Base-by-base conservation (phyloP, 2,329 filamentous ascomycete species). In the Paraphoma chrysanthemicola region DNA sequence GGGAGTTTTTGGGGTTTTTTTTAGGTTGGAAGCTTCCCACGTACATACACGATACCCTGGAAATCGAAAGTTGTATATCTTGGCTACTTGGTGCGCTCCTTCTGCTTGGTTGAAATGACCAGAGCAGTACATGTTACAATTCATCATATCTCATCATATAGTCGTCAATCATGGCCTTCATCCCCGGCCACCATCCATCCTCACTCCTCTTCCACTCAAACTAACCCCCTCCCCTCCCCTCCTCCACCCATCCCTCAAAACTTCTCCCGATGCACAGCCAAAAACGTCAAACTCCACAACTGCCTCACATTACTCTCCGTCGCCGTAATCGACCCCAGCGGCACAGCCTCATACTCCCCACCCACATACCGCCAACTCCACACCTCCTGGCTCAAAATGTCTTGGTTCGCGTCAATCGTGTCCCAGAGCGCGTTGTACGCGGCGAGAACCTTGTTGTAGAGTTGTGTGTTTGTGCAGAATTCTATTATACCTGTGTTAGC, bases 391-490 rank as follows among this genome's bases (percentile, higher is more conserved):
- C 82, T 83, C 12, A 89, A 69, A 51, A 84, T 78, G 2, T 70
- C 73, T 2, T 62, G 58, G 56, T 89, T 89, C 0, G 76, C 77
- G 30, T 88, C 85, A 31, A 89, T 87, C 0, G 82, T 75, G 62
- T 88, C 82, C 86, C 86, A 89, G 0, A 89, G 77, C 3, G 77
- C 72, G 57, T 86, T 86, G 61, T 89, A 89, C 0, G 87, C 86
- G 4, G 56, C 17, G 1, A 63, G 30, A 3, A 87, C 70, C 45
- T 82, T 84, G 1, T 48, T 53, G 51, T 81, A 74, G 0, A 88
- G 78, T 0, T 48, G 51, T 0, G 59, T 28, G 48, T 86, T 73
- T 0, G 54, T 62, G 68, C 86, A 89, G 62, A 88, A 88, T 0
- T 79, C 79, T 17, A 82, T 8, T 5, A 11, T 18, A 6, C 11